phyloP scores from a whole-genome alignment of 2,329 filamentous ascomycete genomes.

The Aspergillus sp. region DNA sequence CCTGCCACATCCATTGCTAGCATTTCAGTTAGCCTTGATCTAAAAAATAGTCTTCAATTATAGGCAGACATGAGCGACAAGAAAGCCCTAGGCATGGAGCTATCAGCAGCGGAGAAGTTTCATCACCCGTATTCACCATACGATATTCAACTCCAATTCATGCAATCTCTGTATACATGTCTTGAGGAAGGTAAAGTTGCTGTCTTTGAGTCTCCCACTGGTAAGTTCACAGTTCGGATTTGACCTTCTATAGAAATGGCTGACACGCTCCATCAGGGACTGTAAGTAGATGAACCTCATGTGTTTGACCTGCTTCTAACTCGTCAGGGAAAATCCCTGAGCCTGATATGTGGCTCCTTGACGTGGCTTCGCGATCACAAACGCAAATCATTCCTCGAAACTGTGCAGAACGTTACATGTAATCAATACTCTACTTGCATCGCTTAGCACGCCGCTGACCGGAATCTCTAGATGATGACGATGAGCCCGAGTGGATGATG shows the following conservation, averaged over 20 bases:
- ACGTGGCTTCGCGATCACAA: constrained; percentile 91
- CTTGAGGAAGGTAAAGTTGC: constrained; percentile 78
- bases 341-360: constrained; percentile 82
- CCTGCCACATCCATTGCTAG: not conserved
- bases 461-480: constrained; percentile 53
- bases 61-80: not conserved
- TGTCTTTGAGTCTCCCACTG: constrained; percentile 91
- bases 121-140: constrained; percentile 88
- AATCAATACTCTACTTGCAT: constrained; percentile 22
- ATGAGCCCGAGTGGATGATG: constrained; percentile 82
- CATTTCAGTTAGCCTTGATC: not conserved
- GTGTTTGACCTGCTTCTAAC: constrained; percentile 3
- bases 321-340: constrained; percentile 78
- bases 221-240: constrained; percentile 49
- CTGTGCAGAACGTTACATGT: constrained; percentile 49
- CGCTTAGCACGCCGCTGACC: not conserved
- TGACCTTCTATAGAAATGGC: not conserved
- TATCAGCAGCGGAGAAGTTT: constrained; percentile 57
- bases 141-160: constrained; percentile 82
- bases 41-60: not conserved
- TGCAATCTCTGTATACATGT: constrained; percentile 77
- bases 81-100: constrained; percentile 30
- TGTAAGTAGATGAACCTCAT: constrained; percentile 29
- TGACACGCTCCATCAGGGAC: constrained; percentile 38
- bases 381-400: constrained; percentile 56